Conservation (phyloP, 2,329 filamentous ascomycete species). For the Fusarium sp. region DNA sequence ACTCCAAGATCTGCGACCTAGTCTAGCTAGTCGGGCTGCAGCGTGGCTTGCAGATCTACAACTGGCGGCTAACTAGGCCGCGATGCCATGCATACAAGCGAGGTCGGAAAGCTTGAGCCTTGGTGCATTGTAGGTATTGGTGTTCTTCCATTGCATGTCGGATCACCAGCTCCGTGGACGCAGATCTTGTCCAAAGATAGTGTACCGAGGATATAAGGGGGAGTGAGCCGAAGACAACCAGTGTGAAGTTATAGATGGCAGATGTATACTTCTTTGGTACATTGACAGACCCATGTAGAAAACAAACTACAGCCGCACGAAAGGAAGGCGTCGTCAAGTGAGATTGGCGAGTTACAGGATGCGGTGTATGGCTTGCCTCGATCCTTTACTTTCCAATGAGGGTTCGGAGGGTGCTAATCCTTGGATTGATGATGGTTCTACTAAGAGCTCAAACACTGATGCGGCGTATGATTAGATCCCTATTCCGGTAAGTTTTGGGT, state of each 20-base stretch:
- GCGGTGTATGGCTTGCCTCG: slow-evolving; percentile 6
- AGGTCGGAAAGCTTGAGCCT: slow-evolving; percentile 7
- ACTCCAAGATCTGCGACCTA: background rate
- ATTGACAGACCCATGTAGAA: background rate
- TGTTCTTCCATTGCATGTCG: slow-evolving; percentile 2
- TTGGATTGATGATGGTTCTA: background rate
- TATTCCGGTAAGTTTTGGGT: background rate
- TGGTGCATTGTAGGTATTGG: background rate
- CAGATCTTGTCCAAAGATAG: slow-evolving; percentile 42
- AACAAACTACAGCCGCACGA: background rate
- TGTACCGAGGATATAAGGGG: slow-evolving; percentile 31
- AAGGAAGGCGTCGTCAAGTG: background rate
- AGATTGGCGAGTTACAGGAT: background rate
- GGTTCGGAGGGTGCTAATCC: background rate
- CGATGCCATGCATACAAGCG: slow-evolving; percentile 30
- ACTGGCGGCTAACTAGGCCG: background rate
- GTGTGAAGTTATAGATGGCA: background rate
- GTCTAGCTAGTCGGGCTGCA: background rate
- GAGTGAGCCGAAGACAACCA: slow-evolving; percentile 13
- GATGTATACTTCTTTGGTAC: slow-evolving; percentile 1
- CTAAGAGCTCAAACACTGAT: background rate
- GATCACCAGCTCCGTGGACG: slow-evolving; percentile 13
- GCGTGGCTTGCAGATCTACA: slow-evolving; percentile 24
- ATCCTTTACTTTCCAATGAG: slow-evolving; percentile 14
- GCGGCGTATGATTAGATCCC: background rate